These are phyloP conservation scores for Polygonum aviculare DNA, from an alignment of 148 eudicot species.

Conservation along the genomic window DNA sequence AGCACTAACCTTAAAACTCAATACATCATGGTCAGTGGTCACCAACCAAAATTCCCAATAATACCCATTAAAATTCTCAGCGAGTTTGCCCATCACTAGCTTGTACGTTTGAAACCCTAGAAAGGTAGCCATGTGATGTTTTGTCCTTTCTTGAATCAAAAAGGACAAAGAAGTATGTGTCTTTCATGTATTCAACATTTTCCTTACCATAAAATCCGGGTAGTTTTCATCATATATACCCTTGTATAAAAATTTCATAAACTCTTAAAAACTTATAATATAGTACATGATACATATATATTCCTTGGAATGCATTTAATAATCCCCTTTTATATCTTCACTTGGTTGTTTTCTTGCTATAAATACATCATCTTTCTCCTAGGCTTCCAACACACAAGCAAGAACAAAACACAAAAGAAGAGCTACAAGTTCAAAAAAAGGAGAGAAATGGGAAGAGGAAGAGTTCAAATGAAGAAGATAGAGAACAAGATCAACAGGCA, in stretches of 20 bases:
- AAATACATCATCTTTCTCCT: too few relatives aligned
- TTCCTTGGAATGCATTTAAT: too few relatives aligned
- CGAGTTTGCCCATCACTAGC: neutral
- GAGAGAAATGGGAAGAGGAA: neutral
- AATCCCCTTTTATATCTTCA: too few relatives aligned
- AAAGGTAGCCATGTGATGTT: neutral
- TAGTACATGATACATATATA: too few relatives aligned
- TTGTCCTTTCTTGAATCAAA: neutral
- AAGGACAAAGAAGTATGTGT: neutral
- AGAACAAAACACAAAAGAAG: neutral
- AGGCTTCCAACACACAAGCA: too few relatives aligned
- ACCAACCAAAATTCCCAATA: too few relatives aligned
- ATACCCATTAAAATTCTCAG: neutral
- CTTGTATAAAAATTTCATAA: too few relatives aligned
- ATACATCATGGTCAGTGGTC: too few relatives aligned
- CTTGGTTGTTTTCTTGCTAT: too few relatives aligned
- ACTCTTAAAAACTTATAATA: too few relatives aligned
- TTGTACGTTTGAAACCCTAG: neutral
- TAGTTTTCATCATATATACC: too few relatives aligned
- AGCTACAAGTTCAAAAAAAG: neutral
- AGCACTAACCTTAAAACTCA: too few relatives aligned
- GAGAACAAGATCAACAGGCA: constrained; percentile 3
- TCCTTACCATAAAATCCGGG: neutral
- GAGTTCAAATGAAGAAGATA: constrained; percentile 1
- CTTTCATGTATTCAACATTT: neutral